Evolutionary conservation across 495 filamentous ascomycete genomes (phyloP), one percentile per base, ranked within the genome.

Genomic region (Annulohypoxylon nitens): DNA sequence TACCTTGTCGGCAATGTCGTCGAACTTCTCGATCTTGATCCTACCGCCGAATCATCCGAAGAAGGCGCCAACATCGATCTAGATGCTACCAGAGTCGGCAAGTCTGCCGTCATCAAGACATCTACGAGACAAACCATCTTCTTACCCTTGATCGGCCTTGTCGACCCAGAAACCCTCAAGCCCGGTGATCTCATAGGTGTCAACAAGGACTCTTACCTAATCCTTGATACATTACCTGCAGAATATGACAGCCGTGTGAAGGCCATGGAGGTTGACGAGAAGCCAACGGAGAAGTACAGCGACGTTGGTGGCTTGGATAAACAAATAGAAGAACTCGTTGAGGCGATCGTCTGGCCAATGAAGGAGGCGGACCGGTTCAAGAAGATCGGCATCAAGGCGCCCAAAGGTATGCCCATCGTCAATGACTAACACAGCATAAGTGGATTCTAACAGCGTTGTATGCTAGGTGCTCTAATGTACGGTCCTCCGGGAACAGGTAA

Each of bases 251-350:
- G 94, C 85, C 89, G 96, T 81, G 96, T 99, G 50, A 99, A 99
- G 86, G 96, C 96, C 34, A 99, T 99, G 96, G 96, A 99, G 86
- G 96, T 99, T 41, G 96, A 99, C 76, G 96, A 99, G 88, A 99
- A 99, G 88, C 96, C 96, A 18, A 97, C 94, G 39, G 96, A 99
- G 84, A 97, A 98, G 86, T 99, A 99, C 85, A 93, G 89, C 70
- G 96, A 99, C 86, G 97, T 99, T 20, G 96, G 96, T 80, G 96
- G 96, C 37, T 84, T 99, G 76, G 94, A 97, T 83, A 99, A 99
- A 84, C 96, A 99, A 86, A 99, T 99, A 79, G 97, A 97, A 80
- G 96, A 99, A 84, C 90, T 99, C 45, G 93, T 99, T n/a, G 96
- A 99, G 82, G 96, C 96, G 64, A 95, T 99, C 30, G 96, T 99